phyloP scores from a whole-genome alignment of 495 filamentous ascomycete genomes.

The Penicillium soppii region DNA sequence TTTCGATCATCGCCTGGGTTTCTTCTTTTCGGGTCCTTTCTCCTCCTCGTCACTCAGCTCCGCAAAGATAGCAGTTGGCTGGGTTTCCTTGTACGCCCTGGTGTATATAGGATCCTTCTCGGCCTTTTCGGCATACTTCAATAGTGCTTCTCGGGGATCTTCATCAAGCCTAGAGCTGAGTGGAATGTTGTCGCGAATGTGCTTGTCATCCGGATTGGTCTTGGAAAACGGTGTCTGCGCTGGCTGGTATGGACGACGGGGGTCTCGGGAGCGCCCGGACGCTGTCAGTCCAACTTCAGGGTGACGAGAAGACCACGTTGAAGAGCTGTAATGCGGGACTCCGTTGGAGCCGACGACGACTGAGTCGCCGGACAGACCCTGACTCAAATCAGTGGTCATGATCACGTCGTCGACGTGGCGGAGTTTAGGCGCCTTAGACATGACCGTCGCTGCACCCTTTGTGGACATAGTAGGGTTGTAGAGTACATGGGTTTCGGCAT shows the following conservation, averaged over 20 bases:
- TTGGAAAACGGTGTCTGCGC: slow-evolving; percentile 88
- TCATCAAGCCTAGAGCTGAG: slow-evolving; percentile 95
- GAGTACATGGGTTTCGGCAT: slow-evolving; percentile 82
- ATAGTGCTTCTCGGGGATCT: slow-evolving; percentile 87
- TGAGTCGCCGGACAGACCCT: slow-evolving; percentile 78
- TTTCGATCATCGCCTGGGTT: slow-evolving; percentile 40
- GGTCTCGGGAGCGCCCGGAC: slow-evolving; percentile 77
- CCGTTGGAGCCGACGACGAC: slow-evolving; percentile 60
- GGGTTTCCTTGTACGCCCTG: slow-evolving; percentile 86
- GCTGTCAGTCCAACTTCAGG: slow-evolving; percentile 72
- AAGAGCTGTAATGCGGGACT: slow-evolving; percentile 44
- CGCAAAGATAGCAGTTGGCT: slow-evolving; percentile 89
- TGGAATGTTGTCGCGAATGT: slow-evolving; percentile 84
- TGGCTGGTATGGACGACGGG: slow-evolving; percentile 77
- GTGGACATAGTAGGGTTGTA: slow-evolving; percentile 82
- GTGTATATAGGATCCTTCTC: slow-evolving; percentile 94
- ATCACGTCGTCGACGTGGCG: slow-evolving; percentile 94
- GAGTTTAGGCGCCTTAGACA: slow-evolving; percentile 91
- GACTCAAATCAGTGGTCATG: slow-evolving; percentile 76
- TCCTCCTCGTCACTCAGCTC: slow-evolving; percentile 92
- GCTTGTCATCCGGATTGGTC: slow-evolving; percentile 83
- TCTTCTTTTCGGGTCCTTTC: slow-evolving; percentile 67
- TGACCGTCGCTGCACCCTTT: slow-evolving; percentile 80
- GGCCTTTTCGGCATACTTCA: slow-evolving; percentile 94
- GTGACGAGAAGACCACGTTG: slow-evolving; percentile 62